These are phyloP conservation scores for Echium plantagineum DNA, from an alignment of 257 asterid genomes.

Conservation along the genomic window DNA sequence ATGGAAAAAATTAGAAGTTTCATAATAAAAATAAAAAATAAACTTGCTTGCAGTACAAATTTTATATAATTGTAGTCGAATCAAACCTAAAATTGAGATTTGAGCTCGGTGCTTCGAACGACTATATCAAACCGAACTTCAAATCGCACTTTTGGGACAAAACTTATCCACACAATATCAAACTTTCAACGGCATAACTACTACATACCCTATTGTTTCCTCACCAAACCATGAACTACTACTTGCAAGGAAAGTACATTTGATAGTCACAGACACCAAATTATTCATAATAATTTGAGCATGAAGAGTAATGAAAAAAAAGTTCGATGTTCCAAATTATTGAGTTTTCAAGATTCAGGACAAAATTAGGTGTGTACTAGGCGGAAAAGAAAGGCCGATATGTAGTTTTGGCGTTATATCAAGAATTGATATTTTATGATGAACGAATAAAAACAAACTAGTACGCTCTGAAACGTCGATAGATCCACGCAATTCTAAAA, in stretches of 20 bases:
- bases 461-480: neutral
- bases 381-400: slow-evolving; percentile 3
- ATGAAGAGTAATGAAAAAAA: neutral
- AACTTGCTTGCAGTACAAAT: no score
- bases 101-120: no score
- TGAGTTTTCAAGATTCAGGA: neutral
- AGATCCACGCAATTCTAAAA: slow-evolving; percentile 7
- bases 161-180: no score
- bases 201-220: no score
- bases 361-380: slow-evolving; percentile 1
- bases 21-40: no score
- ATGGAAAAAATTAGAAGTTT: no score
- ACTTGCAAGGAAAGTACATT: neutral
- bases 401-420: neutral
- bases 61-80: no score
- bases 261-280: neutral
- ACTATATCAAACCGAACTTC: no score
- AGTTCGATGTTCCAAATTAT: neutral
- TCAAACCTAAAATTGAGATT: no score
- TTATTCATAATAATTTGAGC: neutral
- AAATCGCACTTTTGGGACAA: no score
- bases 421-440: neutral
- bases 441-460: slow-evolving; percentile 6
- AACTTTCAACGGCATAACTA: no score
- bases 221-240: neutral